Conservation (phyloP, 2,329 filamentous ascomycete genomes). For the Aspergillus awamori region DNA sequence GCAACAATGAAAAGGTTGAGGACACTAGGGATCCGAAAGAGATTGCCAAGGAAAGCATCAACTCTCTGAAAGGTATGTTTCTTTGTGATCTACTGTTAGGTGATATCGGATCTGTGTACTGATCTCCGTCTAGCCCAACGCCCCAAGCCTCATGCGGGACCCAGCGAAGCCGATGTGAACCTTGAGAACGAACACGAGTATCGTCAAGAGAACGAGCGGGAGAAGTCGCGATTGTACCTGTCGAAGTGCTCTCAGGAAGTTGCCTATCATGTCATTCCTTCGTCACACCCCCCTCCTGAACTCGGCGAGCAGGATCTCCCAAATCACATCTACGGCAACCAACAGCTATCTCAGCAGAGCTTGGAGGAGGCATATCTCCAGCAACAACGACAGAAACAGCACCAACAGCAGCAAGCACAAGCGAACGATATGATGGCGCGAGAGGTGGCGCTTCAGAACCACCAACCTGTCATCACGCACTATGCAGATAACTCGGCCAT, state of each 20-base stretch:
- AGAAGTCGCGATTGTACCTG: constrained; percentile 65
- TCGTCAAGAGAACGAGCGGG: constrained; percentile 61
- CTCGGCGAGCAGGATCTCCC: constrained; percentile 47
- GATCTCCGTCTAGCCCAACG: constrained; percentile 43
- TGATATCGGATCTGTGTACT: not conserved
- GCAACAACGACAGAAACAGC: constrained; percentile 56
- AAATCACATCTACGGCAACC: constrained; percentile 50
- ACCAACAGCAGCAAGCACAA: constrained; percentile 36
- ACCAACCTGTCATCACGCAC: constrained; percentile 61
- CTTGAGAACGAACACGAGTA: constrained; percentile 50
- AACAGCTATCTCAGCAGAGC: constrained; percentile 56
- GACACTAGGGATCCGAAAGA: constrained; percentile 49
- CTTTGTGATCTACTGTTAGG: not conserved
- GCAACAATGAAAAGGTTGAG: constrained; percentile 56
- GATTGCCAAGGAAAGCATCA: constrained; percentile 49
- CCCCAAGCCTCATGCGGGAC: constrained; percentile 53
- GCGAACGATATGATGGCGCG: constrained; percentile 50
- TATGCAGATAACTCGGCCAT: constrained; percentile 46
- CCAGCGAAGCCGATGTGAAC: constrained; percentile 53
- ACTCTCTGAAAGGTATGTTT: constrained; percentile 30
- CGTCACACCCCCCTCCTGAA: constrained; percentile 62
- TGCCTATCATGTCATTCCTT: constrained; percentile 68
- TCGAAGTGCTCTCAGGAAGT: constrained; percentile 70
- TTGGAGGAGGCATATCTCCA: constrained; percentile 64
- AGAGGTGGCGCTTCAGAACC: constrained; percentile 58